Evolutionary conservation across 768 basidiomycete genomes (phyloP).

Genomic region (Suillus weaverae): DNA sequence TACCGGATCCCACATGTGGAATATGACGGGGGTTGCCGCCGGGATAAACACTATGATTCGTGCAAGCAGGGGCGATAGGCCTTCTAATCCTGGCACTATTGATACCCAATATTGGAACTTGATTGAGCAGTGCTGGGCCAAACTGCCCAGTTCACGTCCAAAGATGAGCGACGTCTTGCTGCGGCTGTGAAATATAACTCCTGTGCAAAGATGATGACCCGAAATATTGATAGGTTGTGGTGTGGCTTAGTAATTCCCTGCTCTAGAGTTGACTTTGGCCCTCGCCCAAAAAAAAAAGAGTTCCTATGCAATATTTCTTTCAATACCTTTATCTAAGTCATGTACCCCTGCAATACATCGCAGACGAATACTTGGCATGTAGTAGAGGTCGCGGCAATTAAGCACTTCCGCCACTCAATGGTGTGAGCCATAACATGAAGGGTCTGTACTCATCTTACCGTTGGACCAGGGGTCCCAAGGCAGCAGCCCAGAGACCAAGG

Average conservation of each 20-base stretch:
- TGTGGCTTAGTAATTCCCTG: neutral
- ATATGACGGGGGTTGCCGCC: neutral
- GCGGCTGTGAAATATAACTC: constrained; percentile 7
- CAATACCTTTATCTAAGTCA: neutral
- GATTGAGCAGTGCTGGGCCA: neutral
- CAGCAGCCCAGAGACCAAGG: no score
- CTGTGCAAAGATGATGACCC: neutral
- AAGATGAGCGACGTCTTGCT: neutral
- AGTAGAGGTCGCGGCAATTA: neutral
- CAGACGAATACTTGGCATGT: neutral
- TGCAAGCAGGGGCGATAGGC: neutral
- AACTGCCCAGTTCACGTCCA: neutral
- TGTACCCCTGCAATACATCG: neutral
- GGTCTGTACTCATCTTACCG: neutral
- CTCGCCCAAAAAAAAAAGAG: neutral
- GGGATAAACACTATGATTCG: accelerated
- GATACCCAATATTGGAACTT: neutral
- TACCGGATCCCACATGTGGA: neutral
- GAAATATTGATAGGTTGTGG: neutral
- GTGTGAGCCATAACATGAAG: no score
- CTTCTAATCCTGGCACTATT: neutral
- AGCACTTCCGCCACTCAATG: neutral
- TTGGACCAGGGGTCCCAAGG: no score
- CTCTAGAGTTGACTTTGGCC: neutral
- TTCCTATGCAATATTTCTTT: neutral